Percentiles rank a stretch among this genome's conserved stretches.
Conservation (phyloP, 495 filamentous ascomycete species). For the Hypoxylon cercidicola region DNA sequence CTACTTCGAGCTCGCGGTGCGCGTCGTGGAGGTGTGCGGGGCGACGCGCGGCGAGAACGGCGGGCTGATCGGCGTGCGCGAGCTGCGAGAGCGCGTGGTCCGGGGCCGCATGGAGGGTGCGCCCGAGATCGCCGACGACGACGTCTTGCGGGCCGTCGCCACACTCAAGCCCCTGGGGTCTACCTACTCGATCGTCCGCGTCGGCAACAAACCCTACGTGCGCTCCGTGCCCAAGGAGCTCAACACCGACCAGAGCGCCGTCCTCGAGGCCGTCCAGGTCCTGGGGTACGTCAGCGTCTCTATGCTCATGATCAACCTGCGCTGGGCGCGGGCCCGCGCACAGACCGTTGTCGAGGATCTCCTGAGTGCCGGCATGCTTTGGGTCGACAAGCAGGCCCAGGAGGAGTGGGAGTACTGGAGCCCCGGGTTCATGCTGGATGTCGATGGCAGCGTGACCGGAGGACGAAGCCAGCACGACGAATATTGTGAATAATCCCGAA, state of each 20-base stretch:
- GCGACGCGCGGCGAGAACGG: conserved; percentile 91
- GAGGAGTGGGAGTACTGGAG: conserved; percentile 97
- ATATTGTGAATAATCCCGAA: neutral
- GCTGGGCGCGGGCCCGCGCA: conserved; percentile 85
- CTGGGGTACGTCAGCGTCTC: conserved; percentile 89
- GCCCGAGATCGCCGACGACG: conserved; percentile 81
- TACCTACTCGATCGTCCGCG: conserved; percentile 81
- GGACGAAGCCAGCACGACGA: conserved; percentile 14
- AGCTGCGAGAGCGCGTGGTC: conserved; percentile 78
- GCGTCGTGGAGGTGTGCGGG: conserved; percentile 92
- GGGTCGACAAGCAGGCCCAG: conserved; percentile 89
- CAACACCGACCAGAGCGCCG: conserved; percentile 91
- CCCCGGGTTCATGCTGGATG: conserved; percentile 70
- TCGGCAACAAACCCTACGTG: conserved; percentile 88
- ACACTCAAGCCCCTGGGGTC: conserved; percentile 89
- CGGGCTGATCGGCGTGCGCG: conserved; percentile 84
- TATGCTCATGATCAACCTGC: conserved; percentile 91
- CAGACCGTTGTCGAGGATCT: conserved; percentile 91
- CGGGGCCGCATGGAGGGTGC: conserved; percentile 78
- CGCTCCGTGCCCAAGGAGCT: conserved; percentile 95
- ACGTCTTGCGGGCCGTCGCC: conserved; percentile 88
- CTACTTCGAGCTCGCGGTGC: conserved; percentile 94
- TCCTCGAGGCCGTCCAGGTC: conserved; percentile 86
- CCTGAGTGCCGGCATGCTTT: conserved; percentile 89
- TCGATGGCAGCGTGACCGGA: conserved; percentile 11